Percentiles rank a stretch among this genome's conserved stretches.
Evolutionary conservation across 1,284 basidiomycete species (phyloP).

Genomic region (Ceratobasidium sp.): DNA sequence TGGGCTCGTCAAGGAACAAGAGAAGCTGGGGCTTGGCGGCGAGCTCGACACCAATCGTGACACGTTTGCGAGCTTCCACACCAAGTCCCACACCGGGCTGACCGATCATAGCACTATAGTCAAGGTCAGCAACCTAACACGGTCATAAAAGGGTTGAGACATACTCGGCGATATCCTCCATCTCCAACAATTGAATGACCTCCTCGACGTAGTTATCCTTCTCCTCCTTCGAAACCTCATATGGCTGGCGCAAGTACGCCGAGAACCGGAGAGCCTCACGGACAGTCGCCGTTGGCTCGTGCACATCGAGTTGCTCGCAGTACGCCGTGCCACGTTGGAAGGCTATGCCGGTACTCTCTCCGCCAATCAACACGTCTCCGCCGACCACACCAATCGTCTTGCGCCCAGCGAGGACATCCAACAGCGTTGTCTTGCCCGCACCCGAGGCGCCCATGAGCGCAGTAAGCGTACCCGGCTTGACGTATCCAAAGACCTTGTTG

Average conservation of each 20-base stretch:
- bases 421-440: conserved; percentile 63
- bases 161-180: conserved; percentile 62
- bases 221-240: conserved; percentile 59
- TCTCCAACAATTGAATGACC: conserved; percentile 62
- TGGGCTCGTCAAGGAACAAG: conserved; percentile 66
- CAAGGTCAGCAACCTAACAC: not conserved
- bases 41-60: conserved; percentile 70
- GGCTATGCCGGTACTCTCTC: conserved; percentile 58
- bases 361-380: conserved; percentile 63
- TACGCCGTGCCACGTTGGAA: conserved; percentile 65
- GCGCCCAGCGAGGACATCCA: conserved; percentile 65
- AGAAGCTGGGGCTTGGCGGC: conserved; percentile 67
- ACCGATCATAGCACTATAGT: conserved; percentile 56
- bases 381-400: conserved; percentile 62
- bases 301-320: conserved; percentile 61
- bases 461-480: conserved; percentile 65
- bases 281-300: conserved; percentile 66
- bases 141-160: conserved; percentile 56
- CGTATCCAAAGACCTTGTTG: conserved; percentile 65
- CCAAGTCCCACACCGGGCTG: conserved; percentile 61
- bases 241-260: conserved; percentile 66
- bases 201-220: conserved; percentile 65
- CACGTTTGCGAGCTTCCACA: conserved; percentile 64
- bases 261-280: conserved; percentile 68
- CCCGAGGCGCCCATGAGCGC: conserved; percentile 70